Base-by-base conservation (phyloP, 192 early-diverging fungal genomes). In the Backusella australiensis region DNA sequence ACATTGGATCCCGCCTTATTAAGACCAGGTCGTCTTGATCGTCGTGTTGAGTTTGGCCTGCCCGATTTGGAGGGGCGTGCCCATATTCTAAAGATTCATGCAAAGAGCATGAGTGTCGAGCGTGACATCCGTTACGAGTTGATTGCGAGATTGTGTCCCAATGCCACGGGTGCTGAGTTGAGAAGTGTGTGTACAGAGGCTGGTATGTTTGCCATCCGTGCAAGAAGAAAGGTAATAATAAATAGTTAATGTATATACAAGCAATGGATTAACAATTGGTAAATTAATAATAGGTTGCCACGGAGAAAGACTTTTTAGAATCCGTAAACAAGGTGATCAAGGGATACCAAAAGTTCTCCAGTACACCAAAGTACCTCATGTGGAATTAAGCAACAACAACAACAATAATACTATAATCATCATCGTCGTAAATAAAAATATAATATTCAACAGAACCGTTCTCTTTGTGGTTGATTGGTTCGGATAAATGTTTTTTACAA, bases 271-370 rank as follows among this genome's bases (percentile, higher is more conserved):
- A 39, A 32, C 3, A 32, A 32, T 32, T 32, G 32, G 2, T 3
- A 32, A 32, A 32, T 32, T 32, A 32, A 32, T 32, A 32, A 32
- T 32, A 88, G 86, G 90, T 98, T 19, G 97, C 98, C n/a, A 98
- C 96, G 19, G 98, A 99, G 84, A 99, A 99, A 89, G 98, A 99
- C 89, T 99, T 98, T 86, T 90, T 99, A 87, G 97, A 99, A 83
- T 88, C 96, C 23, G 97, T 99, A 23, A 96, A 98, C 88, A 99
- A 99, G 91, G 98, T 99, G 75, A 97, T 99, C 90, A 98, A 98
- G 90, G 91, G 90, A 56, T 99, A 99, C 80, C 94, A 96, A 73
- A 97, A 99, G 90, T 99, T 99, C 88, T 96, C 95, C 75, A 94
- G 95, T 75, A 99, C 98, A 36, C 95, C 98, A 68, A 95, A 59